Conservation (phyloP, 192 early-diverging fungal genomes). For the Coemansia furcata region DNA sequence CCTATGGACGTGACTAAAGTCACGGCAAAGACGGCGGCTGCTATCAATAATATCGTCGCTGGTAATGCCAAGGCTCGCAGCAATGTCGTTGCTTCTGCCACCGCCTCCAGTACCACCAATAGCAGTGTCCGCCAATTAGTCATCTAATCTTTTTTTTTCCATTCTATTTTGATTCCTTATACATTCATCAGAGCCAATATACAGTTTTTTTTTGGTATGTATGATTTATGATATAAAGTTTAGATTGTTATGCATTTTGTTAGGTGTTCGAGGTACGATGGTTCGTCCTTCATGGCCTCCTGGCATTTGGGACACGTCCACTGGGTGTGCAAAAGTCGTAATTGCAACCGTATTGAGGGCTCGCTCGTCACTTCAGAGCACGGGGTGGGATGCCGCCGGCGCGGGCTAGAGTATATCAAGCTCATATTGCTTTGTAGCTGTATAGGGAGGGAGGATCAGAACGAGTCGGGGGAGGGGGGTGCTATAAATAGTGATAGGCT, state of each 20-base stretch:
- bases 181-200: not conserved
- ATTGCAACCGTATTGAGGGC: not conserved
- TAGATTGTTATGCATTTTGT: slow-evolving; percentile 18
- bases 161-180: not conserved
- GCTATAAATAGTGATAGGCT: not conserved
- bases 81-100: slow-evolving; percentile 7
- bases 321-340: slow-evolving; percentile 1
- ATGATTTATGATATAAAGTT: not conserved
- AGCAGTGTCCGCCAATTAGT: slow-evolving; percentile 21
- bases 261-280: slow-evolving; percentile 35
- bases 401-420: not conserved
- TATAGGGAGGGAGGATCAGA: not conserved
- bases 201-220: slow-evolving; percentile 1
- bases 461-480: not conserved
- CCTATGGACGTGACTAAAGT: slow-evolving; percentile 35
- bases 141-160: slow-evolving; percentile 6
- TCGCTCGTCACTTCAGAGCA: not conserved
- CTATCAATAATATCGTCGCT: slow-evolving; percentile 48
- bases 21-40: slow-evolving; percentile 42
- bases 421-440: not conserved
- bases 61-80: slow-evolving; percentile 38
- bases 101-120: not conserved
- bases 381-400: not conserved
- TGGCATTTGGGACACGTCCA: slow-evolving; percentile 43
- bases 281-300: slow-evolving; percentile 36